phyloP scores from a whole-genome alignment of 306 rosid genomes.

The Morella rubra region DNA sequence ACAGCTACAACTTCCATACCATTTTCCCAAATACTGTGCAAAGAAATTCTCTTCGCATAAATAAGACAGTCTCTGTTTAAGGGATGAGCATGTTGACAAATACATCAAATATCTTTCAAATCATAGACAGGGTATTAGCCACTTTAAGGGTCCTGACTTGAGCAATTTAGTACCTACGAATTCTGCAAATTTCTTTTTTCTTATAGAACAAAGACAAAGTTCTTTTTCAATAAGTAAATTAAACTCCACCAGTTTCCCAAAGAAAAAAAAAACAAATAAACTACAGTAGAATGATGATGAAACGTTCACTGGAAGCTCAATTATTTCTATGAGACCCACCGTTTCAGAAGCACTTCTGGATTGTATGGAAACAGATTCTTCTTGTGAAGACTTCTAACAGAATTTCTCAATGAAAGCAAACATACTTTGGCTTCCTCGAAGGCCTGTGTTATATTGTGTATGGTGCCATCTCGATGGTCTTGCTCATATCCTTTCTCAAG shows the following conservation, averaged over 20 bases:
- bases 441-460: slow-evolving; percentile 29
- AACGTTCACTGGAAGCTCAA: slow-evolving; percentile 2
- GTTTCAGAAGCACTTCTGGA: slow-evolving; percentile 64
- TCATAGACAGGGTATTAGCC: background rate
- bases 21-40: background rate
- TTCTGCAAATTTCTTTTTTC: background rate
- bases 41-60: background rate
- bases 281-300: background rate
- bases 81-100: background rate
- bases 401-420: slow-evolving; percentile 61
- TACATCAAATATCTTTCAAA: background rate
- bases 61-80: background rate
- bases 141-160: background rate
- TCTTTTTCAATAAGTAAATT: background rate
- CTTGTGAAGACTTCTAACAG: slow-evolving; percentile 71
- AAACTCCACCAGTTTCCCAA: background rate
- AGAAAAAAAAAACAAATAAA: no score
- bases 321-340: slow-evolving; percentile 37
- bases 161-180: background rate
- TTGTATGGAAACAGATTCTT: slow-evolving; percentile 85
- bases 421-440: slow-evolving; percentile 61
- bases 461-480: slow-evolving; percentile 30
- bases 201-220: no score
- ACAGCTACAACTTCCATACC: background rate
- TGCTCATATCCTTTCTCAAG: slow-evolving; percentile 28